A percentile compares a stretch with the other conserved stretches of the same genome.
These are phyloP conservation scores for Cinnamomum micranthum DNA, from an alignment of 164 flowering plant genomes.

Conservation along the genomic window DNA sequence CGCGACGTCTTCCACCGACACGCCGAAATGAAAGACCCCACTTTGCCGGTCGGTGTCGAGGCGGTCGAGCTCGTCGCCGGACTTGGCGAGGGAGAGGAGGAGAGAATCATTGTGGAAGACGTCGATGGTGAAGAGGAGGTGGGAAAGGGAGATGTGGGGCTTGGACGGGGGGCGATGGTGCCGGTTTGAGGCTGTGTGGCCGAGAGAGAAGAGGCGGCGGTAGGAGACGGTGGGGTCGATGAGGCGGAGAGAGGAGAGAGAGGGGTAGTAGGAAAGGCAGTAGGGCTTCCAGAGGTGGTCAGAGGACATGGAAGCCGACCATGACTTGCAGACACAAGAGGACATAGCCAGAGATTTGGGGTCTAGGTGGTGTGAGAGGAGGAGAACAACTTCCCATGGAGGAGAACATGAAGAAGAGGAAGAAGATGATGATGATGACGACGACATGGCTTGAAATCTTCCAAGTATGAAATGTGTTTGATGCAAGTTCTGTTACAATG, in stretches of 20 bases:
- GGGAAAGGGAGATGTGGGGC: constrained; percentile 35
- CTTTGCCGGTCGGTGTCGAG: neutral
- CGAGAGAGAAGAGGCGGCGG: constrained; percentile 39
- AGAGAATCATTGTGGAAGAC: constrained; percentile 3
- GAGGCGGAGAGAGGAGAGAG: constrained; percentile 33
- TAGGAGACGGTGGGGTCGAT: constrained; percentile 25
- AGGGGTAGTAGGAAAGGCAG: constrained; percentile 42
- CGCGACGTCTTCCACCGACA: constrained; percentile 5
- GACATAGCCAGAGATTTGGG: constrained; percentile 49
- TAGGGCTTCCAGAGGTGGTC: constrained; percentile 56
- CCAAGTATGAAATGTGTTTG: too few relatives aligned
- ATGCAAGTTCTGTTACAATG: too few relatives aligned
- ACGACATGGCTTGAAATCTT: neutral
- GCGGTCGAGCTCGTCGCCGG: constrained; percentile 14
- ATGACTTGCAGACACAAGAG: constrained; percentile 52
- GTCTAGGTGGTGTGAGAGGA: constrained; percentile 39
- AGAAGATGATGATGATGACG: neutral
- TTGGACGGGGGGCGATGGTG: constrained; percentile 26
- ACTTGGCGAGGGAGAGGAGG: constrained; percentile 9
- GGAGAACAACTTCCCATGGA: constrained; percentile 43
- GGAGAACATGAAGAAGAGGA: constrained; percentile 6
- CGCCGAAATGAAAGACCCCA: constrained; percentile 44
- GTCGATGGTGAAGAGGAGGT: constrained; percentile 35
- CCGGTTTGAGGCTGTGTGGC: constrained; percentile 27
- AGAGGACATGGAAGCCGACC: constrained; percentile 44